Evolutionary conservation across 2,329 filamentous ascomycete species (phyloP), one percentile per base, ranked within the genome.

Genomic region (Berkeleyomyces rouxiae): DNA sequence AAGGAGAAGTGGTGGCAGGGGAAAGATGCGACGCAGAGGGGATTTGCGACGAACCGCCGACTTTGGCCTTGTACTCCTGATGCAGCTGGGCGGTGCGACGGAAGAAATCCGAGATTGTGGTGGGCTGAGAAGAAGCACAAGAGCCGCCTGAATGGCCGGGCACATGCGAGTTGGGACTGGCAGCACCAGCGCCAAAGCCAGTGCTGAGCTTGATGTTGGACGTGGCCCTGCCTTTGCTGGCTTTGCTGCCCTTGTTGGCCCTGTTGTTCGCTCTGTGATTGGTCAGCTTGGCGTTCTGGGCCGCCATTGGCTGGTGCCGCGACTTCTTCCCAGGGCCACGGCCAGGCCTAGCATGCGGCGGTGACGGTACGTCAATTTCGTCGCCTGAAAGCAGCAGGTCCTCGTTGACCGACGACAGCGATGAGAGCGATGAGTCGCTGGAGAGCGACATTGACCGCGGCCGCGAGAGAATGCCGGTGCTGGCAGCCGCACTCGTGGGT

Each of bases 351-450:
- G n/a, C 31, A 31, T 39, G 33, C 36, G 2, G 9, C 13, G 36
- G 49, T 11, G 31, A n/a, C 51, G 51, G 33, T 37, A 55, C 16
- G 6, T 37, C 36, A 61, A 43, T 59, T 37, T 63, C 62, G 11
- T 44, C 58, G 47, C 43, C 62, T 10, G 62, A 64, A 40, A 64
- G 58, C 11, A 64, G 39, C 3, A 57, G 40, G 37, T 58, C 53
- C 37, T 64, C 63, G 39, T 64, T 59, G 9, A 47, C 62, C 23
- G 63, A 64, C 44, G 63, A 64, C 13, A 64, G 55, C 3, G 63
- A 64, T 4, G 63, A 64, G 31, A 64, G 63, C 31, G 63, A 64
- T 6, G 63, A 64, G 51, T 59, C 59, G n/a, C 63, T 64, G 16
- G 63, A 64, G n/a, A 62, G 13, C 13, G 63, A 64, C 23, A 62